A percentile compares a stretch with the other conserved stretches of the same genome.
phyloP scores from a whole-genome alignment of 2,329 filamentous ascomycete species.

The Aspergillus pseudoglaucus region DNA sequence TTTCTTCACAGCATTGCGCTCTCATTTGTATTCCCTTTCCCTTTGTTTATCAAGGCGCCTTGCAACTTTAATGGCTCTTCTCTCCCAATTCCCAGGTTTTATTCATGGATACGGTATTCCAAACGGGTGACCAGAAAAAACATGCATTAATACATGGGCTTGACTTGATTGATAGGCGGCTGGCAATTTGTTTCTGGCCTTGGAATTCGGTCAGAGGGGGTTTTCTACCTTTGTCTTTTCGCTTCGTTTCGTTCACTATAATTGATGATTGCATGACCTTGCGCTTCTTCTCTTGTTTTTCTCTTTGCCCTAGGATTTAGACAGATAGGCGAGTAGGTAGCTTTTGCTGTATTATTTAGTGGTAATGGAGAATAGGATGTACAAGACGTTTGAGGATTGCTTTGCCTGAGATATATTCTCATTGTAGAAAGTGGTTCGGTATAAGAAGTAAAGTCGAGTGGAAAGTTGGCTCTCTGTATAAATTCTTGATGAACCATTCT shows the following conservation, averaged over 20 bases:
- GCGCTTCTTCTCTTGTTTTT: neutral
- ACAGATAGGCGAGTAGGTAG: neutral
- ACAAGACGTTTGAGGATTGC: too few relatives aligned
- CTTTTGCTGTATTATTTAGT: too few relatives aligned
- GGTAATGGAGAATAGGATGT: too few relatives aligned
- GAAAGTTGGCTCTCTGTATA: too few relatives aligned
- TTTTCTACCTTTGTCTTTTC: conserved; percentile 6
- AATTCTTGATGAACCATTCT: neutral
- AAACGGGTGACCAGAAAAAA: conserved; percentile 10
- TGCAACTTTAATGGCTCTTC: too few relatives aligned
- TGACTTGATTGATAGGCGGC: neutral
- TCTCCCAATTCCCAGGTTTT: conserved; percentile 4
- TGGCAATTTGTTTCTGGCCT: neutral
- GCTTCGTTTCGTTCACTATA: conserved; percentile 7
- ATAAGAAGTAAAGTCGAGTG: too few relatives aligned
- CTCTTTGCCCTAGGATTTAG: neutral
- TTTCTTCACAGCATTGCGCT: neutral
- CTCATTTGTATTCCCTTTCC: conserved; percentile 6
- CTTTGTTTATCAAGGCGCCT: neutral
- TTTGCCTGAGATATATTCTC: too few relatives aligned
- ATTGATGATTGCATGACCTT: conserved; percentile 25
- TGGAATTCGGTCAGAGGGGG: neutral
- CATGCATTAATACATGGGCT: conserved; percentile 15
- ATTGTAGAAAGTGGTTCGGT: too few relatives aligned
- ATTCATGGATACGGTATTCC: conserved; percentile 22